Evolutionary conservation across 768 basidiomycete genomes (phyloP), one percentile per base, ranked within the genome.

Genomic region (Psilocybe subaeruginosa): DNA sequence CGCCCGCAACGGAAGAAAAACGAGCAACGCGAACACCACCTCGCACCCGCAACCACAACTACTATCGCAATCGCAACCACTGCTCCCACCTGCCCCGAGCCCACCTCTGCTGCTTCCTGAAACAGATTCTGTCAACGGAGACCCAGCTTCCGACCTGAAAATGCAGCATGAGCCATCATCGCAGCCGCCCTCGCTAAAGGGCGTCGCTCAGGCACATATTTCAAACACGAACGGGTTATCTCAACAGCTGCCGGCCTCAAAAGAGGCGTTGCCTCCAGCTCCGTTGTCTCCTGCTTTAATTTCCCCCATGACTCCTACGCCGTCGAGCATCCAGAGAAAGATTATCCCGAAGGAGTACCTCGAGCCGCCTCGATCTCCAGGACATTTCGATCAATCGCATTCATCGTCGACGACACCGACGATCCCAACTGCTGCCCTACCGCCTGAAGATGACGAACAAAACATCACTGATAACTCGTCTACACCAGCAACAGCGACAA

Each of bases 361-460:
- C 14, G 68, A 68, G 23, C 66, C 67, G 11, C 62, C 67, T 2
- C 53, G 49, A 12, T 65, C 69, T 17, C 69, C 69, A 8, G 47
- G 39, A 8, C 35, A 30, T n/a, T 46, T 37, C 39, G 62, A 64
- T 23, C 68, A 66, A 37, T 72, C 71, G 30, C 65, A 70, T 39
- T 70, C 76, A 33, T 69, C 72, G 14, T 70, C 74, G 17, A 74
- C 70, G 49, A 68, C 74, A 16, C 68, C 69, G 50, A 48, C 77
- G 72, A 53, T 65, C 16, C 59, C 66, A n/a, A 65, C 39, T 12
- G 31, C 54, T 33, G 43, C 61, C 2, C 58, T 66, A 55, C 69
- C 64, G 48, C 64, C 52, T 37, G 56, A 55, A 33, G 58, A 66
- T 9, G n/a, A 37, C 19, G 30, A 57, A 8, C 8, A 8, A 27